phyloP scores from a whole-genome alignment of 768 basidiomycete genomes.

The Lentinula boryana region DNA sequence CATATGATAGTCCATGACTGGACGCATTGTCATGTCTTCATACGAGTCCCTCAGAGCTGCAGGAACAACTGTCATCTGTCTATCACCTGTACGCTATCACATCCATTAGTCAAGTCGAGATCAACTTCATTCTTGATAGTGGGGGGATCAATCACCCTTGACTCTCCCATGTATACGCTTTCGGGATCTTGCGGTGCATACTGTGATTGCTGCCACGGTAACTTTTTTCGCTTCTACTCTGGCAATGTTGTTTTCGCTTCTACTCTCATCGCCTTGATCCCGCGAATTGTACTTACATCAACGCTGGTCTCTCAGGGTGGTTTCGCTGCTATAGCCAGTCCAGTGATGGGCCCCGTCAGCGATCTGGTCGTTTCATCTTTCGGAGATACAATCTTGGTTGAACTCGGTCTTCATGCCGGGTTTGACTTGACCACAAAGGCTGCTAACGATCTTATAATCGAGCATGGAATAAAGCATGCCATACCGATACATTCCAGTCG shows the following conservation, averaged over 20 bases:
- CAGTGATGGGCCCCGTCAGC: conserved; percentile 49
- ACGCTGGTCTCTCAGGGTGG: conserved; percentile 24
- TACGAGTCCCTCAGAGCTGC: conserved; percentile 58
- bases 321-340: conserved; percentile 38
- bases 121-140: conserved; percentile 24
- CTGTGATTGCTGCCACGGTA: conserved; percentile 56
- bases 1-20: conserved; percentile 45
- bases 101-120: not conserved
- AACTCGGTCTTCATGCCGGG: conserved; percentile 48
- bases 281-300: not conserved
- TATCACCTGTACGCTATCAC: conserved; percentile 45
- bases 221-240: conserved; percentile 6
- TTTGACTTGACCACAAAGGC: conserved; percentile 44
- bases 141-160: conserved; percentile 61
- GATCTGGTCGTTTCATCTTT: conserved; percentile 44
- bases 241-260: not conserved
- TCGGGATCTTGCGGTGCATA: conserved; percentile 55
- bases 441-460: conserved; percentile 47
- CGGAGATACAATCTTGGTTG: conserved; percentile 54
- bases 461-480: conserved; percentile 38
- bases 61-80: conserved; percentile 52
- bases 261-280: not conserved
- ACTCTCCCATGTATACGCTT: conserved; percentile 61
- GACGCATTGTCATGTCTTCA: conserved; percentile 57
- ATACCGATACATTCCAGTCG: conserved; percentile 47